phyloP scores from a whole-genome alignment of 129 eudicot species.

The Flaveria bidentis region DNA sequence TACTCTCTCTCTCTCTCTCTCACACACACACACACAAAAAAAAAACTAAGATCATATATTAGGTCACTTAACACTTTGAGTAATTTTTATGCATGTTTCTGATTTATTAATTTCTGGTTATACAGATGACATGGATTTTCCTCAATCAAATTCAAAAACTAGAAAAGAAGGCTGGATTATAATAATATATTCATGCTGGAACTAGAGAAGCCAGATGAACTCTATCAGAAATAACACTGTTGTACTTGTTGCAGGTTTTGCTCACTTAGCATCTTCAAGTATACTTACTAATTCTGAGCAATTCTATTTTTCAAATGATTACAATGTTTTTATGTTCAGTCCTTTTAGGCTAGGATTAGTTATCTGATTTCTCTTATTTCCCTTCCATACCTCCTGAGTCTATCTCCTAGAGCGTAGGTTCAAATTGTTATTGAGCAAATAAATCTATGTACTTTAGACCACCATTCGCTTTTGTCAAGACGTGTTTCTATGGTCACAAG shows the following conservation, averaged over 20 bases:
- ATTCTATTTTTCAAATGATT: slow-evolving; percentile 26
- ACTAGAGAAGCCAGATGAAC: slow-evolving; percentile 17
- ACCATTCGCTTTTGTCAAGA: slow-evolving; percentile 8
- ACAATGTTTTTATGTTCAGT: slow-evolving; percentile 13
- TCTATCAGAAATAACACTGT: slow-evolving; percentile 35
- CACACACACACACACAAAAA: too few relatives aligned
- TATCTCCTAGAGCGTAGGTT: slow-evolving; percentile 18
- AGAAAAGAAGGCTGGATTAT: slow-evolving; percentile 67
- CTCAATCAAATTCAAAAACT: slow-evolving; percentile 85
- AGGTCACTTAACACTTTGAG: not conserved
- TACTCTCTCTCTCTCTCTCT: slow-evolving; percentile 31
- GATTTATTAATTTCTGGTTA: slow-evolving; percentile 1
- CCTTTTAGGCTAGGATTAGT: slow-evolving; percentile 32
- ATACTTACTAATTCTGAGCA: slow-evolving; percentile 7
- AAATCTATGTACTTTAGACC: slow-evolving; percentile 17
- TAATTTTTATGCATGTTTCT: slow-evolving; percentile 16
- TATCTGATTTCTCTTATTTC: not conserved
- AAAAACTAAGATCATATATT: too few relatives aligned
- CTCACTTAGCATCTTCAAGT: slow-evolving; percentile 36
- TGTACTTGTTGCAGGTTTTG: slow-evolving; percentile 40
- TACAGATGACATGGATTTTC: slow-evolving; percentile 96
- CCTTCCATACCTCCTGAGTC: slow-evolving; percentile 14
- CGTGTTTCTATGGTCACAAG: not conserved
- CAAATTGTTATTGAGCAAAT: slow-evolving; percentile 27
- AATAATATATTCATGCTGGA: slow-evolving; percentile 24